Evolutionary conservation across 2,329 filamentous ascomycete genomes (phyloP), one percentile per base, ranked within the genome.

Genomic region (Aspergillus aculeatus): DNA sequence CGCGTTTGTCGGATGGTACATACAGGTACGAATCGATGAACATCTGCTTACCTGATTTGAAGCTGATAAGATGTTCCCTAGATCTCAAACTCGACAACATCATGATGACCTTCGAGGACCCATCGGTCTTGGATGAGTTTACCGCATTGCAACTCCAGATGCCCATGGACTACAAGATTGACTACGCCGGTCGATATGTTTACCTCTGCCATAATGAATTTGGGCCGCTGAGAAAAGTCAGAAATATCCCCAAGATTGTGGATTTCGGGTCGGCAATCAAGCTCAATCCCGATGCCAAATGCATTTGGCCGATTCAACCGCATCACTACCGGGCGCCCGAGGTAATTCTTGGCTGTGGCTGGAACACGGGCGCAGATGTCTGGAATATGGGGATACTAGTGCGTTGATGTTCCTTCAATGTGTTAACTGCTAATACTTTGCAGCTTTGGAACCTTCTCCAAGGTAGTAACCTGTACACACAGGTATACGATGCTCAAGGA

Each of bases 31-130:
- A 52, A 14, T 19, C 77, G 9, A 70, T 78, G 9, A 75, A 79
- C 58, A 75, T 12, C 21, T 29, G 7, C 5, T 19, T 47, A 5
- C 10, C 12, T 29, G 26, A 26, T 24, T 7, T 26, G 14, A 26
- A 10, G 14, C 23, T 53, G 21, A 52, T 23, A 7, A 23, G 32
- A 10, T 23, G 14, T 7, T 35, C 6, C 16, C 11, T n/a, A 70
- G 77, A 80, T 64, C 67, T 79, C 44, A 79, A 79, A 56, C 68
- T 76, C 0, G 72, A 73, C 29, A 80, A 80, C 54, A 76, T 79
- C 26, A 67, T 79, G 32, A 65, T 75, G 56, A 62, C 58, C 1
- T 68, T 76, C 16, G 69, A 73, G 44, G 59, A 69, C 41, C 44
- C 52, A 21, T 52, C 23, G 3, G 54, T 65, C 6, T 47, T 67